Base-by-base conservation (phyloP, 2,329 filamentous ascomycete species). In the Sporothrix mexicana region DNA sequence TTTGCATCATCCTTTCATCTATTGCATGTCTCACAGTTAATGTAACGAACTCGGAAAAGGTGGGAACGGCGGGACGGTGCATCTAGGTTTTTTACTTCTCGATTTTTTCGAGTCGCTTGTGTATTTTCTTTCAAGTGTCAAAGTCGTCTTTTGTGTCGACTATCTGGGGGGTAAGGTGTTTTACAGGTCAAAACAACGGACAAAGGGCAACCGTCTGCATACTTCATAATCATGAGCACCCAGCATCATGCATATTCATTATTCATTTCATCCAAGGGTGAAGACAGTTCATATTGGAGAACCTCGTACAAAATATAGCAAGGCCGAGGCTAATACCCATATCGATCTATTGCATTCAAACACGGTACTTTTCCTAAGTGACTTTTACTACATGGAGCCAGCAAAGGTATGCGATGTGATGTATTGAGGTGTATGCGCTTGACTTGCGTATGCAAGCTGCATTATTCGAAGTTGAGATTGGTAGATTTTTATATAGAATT, bases 191-290 rank as follows among this genome's bases (percentile, higher is more conserved):
- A 25, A 10, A 20, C 8, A 66, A 7, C 15, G 57, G 57, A 15
- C 25, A 61, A 43, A 47, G 61, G 61, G 61, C 61, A 47, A 66
- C 20, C 41, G 25, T 47, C 41, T 43, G 47, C 47, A 51, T 51
- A 51, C 23, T 55, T 8, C 51, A 55, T 55, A 9, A 23, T 23
- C n/a, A 47, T 12, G n/a, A 66, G 61, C 61, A 66, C 61, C 6
- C 61, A 7, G 36, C 41, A 66, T 66, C 41, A 25, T 57, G 5
- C 61, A 7, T 10, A 12, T 47, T 66, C 41, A 25, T 55, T 55
- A 20, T 55, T 66, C 41, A 47, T 47, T 47, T 66, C 12, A 66
- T 66, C 41, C 25, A 25, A 41, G 10, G 53, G 23, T 55, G 15
- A 12, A 4, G 23, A 12, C 15, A 15, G 15, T 13, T 25, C 30